Percentiles rank a stretch among this genome's conserved stretches.
These are phyloP conservation scores for Rhynchospora pubera DNA, from an alignment of 176 grass and related monocot species.

Conservation along the genomic window DNA sequence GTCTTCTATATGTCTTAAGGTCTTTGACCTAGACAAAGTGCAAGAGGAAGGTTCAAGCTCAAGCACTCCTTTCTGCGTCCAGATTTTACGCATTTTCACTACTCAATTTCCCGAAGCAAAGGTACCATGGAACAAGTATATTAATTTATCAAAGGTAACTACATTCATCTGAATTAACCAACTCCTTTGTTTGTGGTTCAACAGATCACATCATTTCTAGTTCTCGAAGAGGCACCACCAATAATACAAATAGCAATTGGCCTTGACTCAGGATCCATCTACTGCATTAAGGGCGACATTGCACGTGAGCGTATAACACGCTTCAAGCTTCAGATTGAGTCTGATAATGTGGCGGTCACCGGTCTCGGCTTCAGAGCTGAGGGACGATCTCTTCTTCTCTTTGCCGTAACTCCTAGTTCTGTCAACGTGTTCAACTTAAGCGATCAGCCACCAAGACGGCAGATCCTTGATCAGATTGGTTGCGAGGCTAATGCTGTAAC, in stretches of 20 bases:
- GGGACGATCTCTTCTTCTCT: conserved; percentile 69
- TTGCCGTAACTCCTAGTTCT: conserved; percentile 69
- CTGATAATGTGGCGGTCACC: conserved; percentile 42
- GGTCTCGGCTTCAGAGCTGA: conserved; percentile 80
- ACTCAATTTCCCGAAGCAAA: conserved; percentile 86
- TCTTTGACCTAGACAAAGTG: conserved; percentile 95
- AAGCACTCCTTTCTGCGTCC: conserved; percentile 77
- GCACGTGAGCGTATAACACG: conserved; percentile 88
- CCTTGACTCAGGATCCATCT: conserved; percentile 76
- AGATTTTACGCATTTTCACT: conserved; percentile 88
- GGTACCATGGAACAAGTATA: conserved; percentile 30
- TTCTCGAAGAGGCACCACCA: conserved; percentile 93
- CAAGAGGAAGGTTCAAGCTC: conserved; percentile 92
- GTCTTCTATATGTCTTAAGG: conserved; percentile 76
- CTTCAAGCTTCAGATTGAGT: conserved; percentile 68
- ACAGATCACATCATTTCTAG: conserved; percentile 93
- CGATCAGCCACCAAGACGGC: conserved; percentile 71
- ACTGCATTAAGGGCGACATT: conserved; percentile 98
- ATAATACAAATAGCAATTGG: conserved; percentile 75
- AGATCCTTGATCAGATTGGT: conserved; percentile 85
- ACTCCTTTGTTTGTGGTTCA: conserved; percentile 1
- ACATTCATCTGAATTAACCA: conserved; percentile 10
- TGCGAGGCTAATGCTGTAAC: conserved; percentile 60
- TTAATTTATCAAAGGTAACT: not conserved
- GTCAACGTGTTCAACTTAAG: conserved; percentile 77